A percentile compares a stretch with the other conserved stretches of the same genome.
Evolutionary conservation across 441 rosid species (phyloP).

Genomic region (Erysimum cheiri): DNA sequence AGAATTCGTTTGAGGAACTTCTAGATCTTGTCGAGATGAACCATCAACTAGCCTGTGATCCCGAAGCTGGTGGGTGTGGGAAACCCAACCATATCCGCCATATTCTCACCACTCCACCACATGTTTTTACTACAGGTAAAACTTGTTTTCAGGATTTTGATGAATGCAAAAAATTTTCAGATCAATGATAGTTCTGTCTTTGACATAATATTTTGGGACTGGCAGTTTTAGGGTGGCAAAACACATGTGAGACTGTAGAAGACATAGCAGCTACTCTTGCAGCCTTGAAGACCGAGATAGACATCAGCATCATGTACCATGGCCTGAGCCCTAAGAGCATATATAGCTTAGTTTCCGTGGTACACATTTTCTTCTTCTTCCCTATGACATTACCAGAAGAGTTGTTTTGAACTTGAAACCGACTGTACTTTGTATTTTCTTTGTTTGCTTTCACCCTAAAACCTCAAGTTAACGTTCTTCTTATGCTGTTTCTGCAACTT

Average conservation of each 20-base stretch:
- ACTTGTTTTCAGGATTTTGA: slow-evolving; percentile 3
- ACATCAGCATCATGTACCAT: slow-evolving; percentile 80
- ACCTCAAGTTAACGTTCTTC: neutral
- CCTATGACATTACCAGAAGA: slow-evolving; percentile 8
- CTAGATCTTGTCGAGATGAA: slow-evolving; percentile 85
- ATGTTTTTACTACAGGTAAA: slow-evolving; percentile 82
- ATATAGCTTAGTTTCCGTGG: slow-evolving; percentile 90
- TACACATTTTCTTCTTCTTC: slow-evolving; percentile 42
- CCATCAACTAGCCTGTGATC: slow-evolving; percentile 91
- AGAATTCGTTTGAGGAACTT: slow-evolving; percentile 77
- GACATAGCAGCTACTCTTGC: slow-evolving; percentile 88
- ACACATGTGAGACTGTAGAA: slow-evolving; percentile 79
- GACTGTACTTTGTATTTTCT: neutral
- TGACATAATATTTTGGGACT: slow-evolving; percentile 27
- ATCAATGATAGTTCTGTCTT: slow-evolving; percentile 1
- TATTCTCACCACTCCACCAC: slow-evolving; percentile 75
- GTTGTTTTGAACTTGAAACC: neutral
- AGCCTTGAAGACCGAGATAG: slow-evolving; percentile 77
- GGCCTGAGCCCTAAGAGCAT: slow-evolving; percentile 74
- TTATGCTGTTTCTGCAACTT: slow-evolving; percentile 34
- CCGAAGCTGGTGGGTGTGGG: slow-evolving; percentile 86
- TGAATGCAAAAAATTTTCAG: slow-evolving; percentile 7
- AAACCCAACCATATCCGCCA: slow-evolving; percentile 78
- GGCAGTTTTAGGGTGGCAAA: slow-evolving; percentile 98
- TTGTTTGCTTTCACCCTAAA: neutral